Conservation (phyloP, 2,329 filamentous ascomycete genomes). For the Ilyonectria destructans region DNA sequence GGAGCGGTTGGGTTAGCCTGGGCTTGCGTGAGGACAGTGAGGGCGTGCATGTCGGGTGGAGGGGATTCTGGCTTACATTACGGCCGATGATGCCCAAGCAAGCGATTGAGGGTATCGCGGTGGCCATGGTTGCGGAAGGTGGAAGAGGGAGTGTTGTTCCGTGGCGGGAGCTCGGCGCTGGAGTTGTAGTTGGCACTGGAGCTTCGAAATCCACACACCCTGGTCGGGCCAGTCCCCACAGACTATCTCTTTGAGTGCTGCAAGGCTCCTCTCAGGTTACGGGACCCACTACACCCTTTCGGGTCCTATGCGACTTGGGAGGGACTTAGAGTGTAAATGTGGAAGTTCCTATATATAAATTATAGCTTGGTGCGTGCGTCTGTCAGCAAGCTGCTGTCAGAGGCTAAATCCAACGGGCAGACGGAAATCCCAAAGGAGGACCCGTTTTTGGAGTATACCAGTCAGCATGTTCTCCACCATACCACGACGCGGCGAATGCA, state of each 20-base stretch:
- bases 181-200: slow-evolving; percentile 9
- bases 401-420: slow-evolving; percentile 41
- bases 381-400: too few species aligned
- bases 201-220: slow-evolving; percentile 29
- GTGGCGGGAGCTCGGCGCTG: slow-evolving; percentile 37
- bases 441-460: slow-evolving; percentile 65
- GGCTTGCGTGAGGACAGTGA: slow-evolving; percentile 4
- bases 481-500: slow-evolving; percentile 50
- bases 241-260: too few species aligned
- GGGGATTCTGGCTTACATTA: slow-evolving; percentile 73
- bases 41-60: not conserved
- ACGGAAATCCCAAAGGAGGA: too few species aligned
- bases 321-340: too few species aligned
- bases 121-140: slow-evolving; percentile 64
- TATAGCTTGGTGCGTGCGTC: too few species aligned
- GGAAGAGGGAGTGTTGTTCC: slow-evolving; percentile 38
- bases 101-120: slow-evolving; percentile 84
- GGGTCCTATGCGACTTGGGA: too few species aligned
- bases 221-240: not conserved
- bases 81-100: slow-evolving; percentile 96
- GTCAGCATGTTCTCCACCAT: slow-evolving; percentile 59
- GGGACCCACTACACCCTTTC: too few species aligned
- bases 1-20: not conserved
- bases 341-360: too few species aligned
- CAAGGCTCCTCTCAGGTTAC: too few species aligned